Conservation (phyloP, 257 asterid genomes). For the Solanum tarijense region DNA sequence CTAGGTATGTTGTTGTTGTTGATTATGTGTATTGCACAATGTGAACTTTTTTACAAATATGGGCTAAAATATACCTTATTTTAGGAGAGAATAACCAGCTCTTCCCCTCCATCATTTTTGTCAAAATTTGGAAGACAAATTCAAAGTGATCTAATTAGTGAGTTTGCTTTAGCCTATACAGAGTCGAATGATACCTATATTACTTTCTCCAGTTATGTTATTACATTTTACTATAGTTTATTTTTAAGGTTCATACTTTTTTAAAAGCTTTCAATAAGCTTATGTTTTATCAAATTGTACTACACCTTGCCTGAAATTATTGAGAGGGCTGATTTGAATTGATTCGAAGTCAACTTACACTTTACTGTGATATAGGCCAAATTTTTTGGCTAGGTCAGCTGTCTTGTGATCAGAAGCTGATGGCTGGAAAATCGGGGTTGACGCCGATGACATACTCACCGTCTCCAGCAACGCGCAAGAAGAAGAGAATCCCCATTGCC, state of each 20-base stretch:
- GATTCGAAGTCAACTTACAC: neutral
- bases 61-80: neutral
- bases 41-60: neutral
- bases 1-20: neutral
- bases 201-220: neutral
- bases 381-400: neutral
- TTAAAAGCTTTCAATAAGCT: neutral
- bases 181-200: neutral
- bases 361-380: neutral
- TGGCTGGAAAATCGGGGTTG: constrained; percentile 47
- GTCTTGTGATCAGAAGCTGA: neutral
- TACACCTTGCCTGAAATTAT: neutral
- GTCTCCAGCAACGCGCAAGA: constrained; percentile 35
- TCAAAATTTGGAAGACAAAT: neutral
- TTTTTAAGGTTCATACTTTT: neutral
- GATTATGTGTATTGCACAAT: neutral
- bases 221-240: neutral
- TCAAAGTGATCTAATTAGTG: neutral
- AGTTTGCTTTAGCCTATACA: neutral
- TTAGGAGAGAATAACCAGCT: neutral
- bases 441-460: constrained; percentile 73
- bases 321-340: neutral
- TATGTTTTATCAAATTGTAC: neutral
- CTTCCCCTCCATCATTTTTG: neutral
- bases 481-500: constrained; percentile 20